These are phyloP conservation scores for Cladosporium cucumerinum DNA, from an alignment of 2,329 filamentous ascomycete species.

Conservation along the genomic window DNA sequence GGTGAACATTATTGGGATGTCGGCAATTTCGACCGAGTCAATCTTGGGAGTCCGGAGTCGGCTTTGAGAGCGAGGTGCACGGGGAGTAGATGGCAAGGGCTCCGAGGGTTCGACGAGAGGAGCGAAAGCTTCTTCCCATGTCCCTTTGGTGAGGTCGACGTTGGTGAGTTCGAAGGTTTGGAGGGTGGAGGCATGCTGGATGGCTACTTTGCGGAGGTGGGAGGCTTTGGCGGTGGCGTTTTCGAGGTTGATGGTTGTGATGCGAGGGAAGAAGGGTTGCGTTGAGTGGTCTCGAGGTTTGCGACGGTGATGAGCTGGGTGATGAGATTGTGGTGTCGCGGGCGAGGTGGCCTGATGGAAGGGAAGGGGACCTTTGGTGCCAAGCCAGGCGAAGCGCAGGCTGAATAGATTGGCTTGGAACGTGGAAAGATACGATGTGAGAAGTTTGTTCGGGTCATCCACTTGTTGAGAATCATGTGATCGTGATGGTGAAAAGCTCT, in stretches of 20 bases:
- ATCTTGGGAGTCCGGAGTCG: neutral
- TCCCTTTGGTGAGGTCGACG: slow-evolving; percentile 66
- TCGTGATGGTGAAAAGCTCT: slow-evolving; percentile 39
- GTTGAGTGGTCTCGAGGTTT: slow-evolving; percentile 30
- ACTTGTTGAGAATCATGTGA: slow-evolving; percentile 55
- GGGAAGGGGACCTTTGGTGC: slow-evolving; percentile 69
- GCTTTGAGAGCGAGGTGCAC: neutral
- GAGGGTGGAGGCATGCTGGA: slow-evolving; percentile 63
- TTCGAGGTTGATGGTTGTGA: slow-evolving; percentile 67
- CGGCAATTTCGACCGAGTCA: slow-evolving; percentile 19
- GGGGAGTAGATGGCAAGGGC: neutral
- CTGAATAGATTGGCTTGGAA: slow-evolving; percentile 52
- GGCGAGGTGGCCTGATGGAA: slow-evolving; percentile 57
- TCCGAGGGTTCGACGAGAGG: slow-evolving; percentile 52
- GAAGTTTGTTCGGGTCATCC: slow-evolving; percentile 61
- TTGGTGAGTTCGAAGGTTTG: slow-evolving; percentile 78
- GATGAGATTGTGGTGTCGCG: neutral
- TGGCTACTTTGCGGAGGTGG: slow-evolving; percentile 68
- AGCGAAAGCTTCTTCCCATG: slow-evolving; percentile 79
- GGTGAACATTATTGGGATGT: slow-evolving; percentile 36
- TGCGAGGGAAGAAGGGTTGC: slow-evolving; percentile 60
- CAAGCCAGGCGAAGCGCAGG: slow-evolving; percentile 74
- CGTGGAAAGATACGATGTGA: slow-evolving; percentile 73
- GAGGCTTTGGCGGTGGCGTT: slow-evolving; percentile 69
- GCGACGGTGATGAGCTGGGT: slow-evolving; percentile 19